phyloP scores from a whole-genome alignment of 139 green algal genomes.

The Volvox africanus region DNA sequence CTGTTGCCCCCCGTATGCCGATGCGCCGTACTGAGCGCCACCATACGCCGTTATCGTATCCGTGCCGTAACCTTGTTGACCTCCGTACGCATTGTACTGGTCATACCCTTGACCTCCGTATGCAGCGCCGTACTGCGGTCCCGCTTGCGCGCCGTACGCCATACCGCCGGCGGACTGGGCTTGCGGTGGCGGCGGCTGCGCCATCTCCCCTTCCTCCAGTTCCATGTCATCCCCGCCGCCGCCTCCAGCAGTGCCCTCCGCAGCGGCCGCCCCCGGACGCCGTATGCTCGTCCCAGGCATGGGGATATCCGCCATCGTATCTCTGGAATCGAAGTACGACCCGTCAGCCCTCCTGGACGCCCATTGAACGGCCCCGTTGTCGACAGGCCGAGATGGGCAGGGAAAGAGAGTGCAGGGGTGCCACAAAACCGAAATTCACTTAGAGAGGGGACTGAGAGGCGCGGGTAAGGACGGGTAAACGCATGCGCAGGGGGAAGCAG shows the following conservation, averaged over 20 bases:
- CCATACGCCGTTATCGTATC: neutral
- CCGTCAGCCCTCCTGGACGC: conserved; percentile 39
- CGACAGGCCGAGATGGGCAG: too few relatives aligned
- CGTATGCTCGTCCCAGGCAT: conserved; percentile 23
- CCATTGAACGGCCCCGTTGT: too few relatives aligned
- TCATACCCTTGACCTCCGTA: conserved; percentile 40
- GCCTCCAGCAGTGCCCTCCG: neutral
- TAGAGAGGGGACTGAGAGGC: too few relatives aligned
- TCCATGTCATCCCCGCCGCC: conserved; percentile 66
- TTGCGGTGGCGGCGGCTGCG: conserved; percentile 30
- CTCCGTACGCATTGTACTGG: conserved; percentile 3
- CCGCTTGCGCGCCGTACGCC: neutral
- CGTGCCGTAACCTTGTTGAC: neutral
- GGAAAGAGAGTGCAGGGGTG: too few relatives aligned
- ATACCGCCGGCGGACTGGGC: neutral
- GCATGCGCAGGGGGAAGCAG: too few relatives aligned
- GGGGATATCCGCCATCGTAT: conserved; percentile 47
- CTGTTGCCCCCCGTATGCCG: conserved; percentile 3
- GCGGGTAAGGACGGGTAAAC: too few relatives aligned
- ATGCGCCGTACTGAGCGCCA: neutral
- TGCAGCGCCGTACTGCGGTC: neutral
- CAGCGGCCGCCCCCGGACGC: neutral
- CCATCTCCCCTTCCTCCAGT: conserved; percentile 64
- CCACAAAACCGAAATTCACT: too few relatives aligned
- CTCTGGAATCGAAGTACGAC: conserved; percentile 56